Base-by-base conservation (phyloP, 345 rosid genomes). In the Syzygium jambos region DNA sequence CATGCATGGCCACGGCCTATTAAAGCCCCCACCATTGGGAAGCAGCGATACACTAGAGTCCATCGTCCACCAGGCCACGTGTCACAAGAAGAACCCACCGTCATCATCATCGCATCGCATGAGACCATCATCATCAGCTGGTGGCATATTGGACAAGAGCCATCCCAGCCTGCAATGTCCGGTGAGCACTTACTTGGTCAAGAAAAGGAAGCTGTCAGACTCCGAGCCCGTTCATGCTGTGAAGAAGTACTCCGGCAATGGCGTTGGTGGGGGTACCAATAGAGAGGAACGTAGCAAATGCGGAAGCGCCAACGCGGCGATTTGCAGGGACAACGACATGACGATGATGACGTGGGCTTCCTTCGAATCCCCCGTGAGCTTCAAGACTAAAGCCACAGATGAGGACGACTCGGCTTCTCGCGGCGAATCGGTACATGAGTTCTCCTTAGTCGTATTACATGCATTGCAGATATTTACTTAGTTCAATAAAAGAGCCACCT, bases 41-140 rank as follows among this genome's bases (percentile, higher is more conserved):
- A 30, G 41, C 63, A 86, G 93, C 52, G 99, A 98, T 61, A 96
- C 99, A 25, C 95, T 98, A n/a, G 99, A 96, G 91, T 96, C 99
- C 22, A 89, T 98, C 68, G 99, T 98, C 85, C 95, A 93, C 90
- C 99, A 95, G 90, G 99, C 98, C 84, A 95, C 91, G 5, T n/a
- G 84, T 78, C 83, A 88, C 55, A 41, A 54, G 49, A 68, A 34
- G 43, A 68, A 68, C 46, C 80, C 80, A 73, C 22, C 25, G 14
- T 38, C 34, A 7, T 68, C 56, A 2, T 85, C 29, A 5, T 21
- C n/a, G 22, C 29, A 85, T 49, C 51, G 38, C 30, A 43, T 9
- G n/a, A 29, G 87, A 19, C 77, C 78, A 41, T 57, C 87, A 16
- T 59, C 77, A 61, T 73, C 80, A 19, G 4, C 49, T 41, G 80